Evolutionary conservation across 805 yeast genomes (phyloP).

Genomic region (Kodamaea restingae): DNA sequence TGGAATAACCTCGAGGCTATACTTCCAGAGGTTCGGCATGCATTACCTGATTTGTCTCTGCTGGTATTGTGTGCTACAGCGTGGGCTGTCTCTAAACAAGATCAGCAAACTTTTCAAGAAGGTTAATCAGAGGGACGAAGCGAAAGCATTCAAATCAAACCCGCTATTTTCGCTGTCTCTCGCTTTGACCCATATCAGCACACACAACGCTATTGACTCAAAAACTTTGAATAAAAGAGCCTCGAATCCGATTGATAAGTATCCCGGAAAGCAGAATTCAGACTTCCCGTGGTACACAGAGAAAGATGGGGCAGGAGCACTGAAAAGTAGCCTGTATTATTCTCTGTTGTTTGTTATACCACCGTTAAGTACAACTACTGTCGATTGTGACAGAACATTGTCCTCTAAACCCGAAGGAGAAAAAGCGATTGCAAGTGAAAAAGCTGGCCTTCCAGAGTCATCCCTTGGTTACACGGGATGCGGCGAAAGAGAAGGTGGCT

Average conservation of each 20-base stretch:
- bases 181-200: constrained; percentile 5
- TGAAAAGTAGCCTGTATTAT: not conserved
- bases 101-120: not conserved
- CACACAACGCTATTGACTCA: constrained; percentile 4
- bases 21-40: constrained; percentile 7
- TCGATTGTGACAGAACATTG: too few species aligned
- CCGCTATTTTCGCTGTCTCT: not conserved
- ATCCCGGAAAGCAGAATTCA: not conserved
- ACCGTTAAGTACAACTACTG: constrained; percentile 7
- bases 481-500: constrained; percentile 9
- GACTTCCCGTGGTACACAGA: constrained; percentile 4
- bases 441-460: too few species aligned
- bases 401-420: not conserved
- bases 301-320: not conserved
- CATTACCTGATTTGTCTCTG: constrained; percentile 14
- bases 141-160: too few species aligned
- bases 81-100: not conserved
- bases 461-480: not conserved
- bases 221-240: not conserved
- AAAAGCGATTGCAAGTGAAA: too few species aligned
- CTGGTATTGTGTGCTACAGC: constrained; percentile 8
- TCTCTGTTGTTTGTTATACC: constrained; percentile 11
- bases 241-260: not conserved
- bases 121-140: not conserved
- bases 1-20: constrained; percentile 11